Evolutionary conservation across 2,329 filamentous ascomycete genomes (phyloP), one percentile per base, ranked within the genome.

Genomic region (Trichoderma pleuroti): DNA sequence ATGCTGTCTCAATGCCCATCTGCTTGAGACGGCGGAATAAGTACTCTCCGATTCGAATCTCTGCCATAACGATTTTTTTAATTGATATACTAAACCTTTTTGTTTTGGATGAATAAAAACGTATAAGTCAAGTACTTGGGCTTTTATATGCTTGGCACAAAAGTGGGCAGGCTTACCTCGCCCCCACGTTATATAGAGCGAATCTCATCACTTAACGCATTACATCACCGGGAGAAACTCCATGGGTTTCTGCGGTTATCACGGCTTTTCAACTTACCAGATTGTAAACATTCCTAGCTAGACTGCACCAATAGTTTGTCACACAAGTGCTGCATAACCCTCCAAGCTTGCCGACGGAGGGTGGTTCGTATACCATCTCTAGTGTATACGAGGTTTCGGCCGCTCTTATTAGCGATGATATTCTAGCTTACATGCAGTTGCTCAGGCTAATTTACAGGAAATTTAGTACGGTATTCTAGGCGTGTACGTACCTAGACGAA

Each of bases 1-100:
- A 69, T 4, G 42, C 42, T 12, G 67, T 62, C 57, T 63, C 52
- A 30, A 69, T 52, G 16, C 67, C 67, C 28, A 69, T 26, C 42
- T 69, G 28, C 30, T 52, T 28, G 18, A 69, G 67, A 28, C 67
- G 56, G n/a, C 52, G 36, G 5, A 69, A 34, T 11, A 69, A 42
- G 14, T 63, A 69, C 26, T 69, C 36, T 26, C 67, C 67, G 28
- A 69, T 14, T 8, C 14, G 24, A 32, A 69, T 63, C 16, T 69
- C 39, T 5, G 56, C 30, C 67, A 69, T 69, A 49, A 42, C 10
- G 39, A 28, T 10, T 8, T 42, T 42, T 8, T n/a, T 8, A n/a
- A 8, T 52, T 52, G 42, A 21, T 49, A 12, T 42, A 42, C 39
- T 9, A 5, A n/a, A 2, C 18, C n/a, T 42, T 16, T n/a, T 42